Evolutionary conservation across 345 rosid genomes (phyloP).

Genomic region (Rhodamnia rubescens): DNA sequence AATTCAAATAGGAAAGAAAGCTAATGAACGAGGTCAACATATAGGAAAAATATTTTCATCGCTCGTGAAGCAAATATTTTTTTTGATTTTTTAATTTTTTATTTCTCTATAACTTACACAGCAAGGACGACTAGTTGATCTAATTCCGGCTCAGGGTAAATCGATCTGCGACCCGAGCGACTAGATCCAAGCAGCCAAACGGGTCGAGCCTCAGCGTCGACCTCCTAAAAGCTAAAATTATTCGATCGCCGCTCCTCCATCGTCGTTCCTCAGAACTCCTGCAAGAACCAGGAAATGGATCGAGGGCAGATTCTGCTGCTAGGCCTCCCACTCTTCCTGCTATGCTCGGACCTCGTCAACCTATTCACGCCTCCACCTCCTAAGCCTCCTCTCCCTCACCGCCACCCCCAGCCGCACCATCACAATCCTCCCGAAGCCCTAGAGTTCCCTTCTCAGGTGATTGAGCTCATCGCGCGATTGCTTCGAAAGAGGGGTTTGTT

Average conservation of each 20-base stretch:
- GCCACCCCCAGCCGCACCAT: slow-evolving; percentile 22
- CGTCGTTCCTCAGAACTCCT: background rate
- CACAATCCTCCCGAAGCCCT: slow-evolving; percentile 22
- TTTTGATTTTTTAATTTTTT: too few relatives aligned
- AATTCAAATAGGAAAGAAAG: background rate
- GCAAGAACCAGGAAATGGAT: slow-evolving; percentile 28
- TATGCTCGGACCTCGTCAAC: slow-evolving; percentile 48
- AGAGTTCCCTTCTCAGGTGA: slow-evolving; percentile 40
- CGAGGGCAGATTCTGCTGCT: slow-evolving; percentile 37
- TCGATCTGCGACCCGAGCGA: background rate
- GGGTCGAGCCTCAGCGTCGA: background rate
- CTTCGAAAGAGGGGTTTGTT: background rate
- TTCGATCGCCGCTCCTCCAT: background rate
- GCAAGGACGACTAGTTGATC: background rate
- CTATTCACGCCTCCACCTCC: slow-evolving; percentile 73
- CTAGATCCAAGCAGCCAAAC: background rate
- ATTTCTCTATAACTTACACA: too few relatives aligned
- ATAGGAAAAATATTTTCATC: too few relatives aligned
- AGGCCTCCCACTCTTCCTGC: slow-evolving; percentile 53
- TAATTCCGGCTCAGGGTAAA: background rate
- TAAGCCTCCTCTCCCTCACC: slow-evolving; percentile 21
- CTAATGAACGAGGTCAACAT: background rate
- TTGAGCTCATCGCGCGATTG: background rate
- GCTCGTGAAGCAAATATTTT: too few relatives aligned
- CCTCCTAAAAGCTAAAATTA: background rate